Conservation (phyloP, 2,329 filamentous ascomycete species). For the Drechslera avenae region DNA sequence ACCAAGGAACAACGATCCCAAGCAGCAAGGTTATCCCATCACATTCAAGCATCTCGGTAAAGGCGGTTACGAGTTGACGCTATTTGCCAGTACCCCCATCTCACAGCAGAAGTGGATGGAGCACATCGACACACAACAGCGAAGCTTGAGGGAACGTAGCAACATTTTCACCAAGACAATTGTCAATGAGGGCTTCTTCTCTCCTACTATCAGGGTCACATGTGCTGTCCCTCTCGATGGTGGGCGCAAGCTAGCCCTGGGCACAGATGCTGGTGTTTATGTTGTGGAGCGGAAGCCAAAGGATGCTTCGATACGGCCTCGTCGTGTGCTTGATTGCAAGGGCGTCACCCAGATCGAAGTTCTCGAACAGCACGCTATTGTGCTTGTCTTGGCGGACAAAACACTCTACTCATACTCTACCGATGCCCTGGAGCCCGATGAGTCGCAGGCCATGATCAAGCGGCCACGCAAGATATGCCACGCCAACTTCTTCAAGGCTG, state of each 20-base stretch:
- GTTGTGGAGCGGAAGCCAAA: conserved; percentile 89
- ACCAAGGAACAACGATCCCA: conserved; percentile 42
- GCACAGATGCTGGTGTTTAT: conserved; percentile 92
- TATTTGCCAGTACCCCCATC: conserved; percentile 84
- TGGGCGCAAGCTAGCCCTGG: conserved; percentile 90
- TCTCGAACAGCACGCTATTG: conserved; percentile 89
- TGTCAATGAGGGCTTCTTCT: conserved; percentile 87
- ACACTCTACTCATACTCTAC: conserved; percentile 88
- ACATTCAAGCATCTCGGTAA: conserved; percentile 96
- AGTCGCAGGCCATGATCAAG: conserved; percentile 74
- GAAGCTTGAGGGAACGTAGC: conserved; percentile 76
- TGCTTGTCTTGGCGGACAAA: conserved; percentile 91
- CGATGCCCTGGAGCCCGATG: conserved; percentile 82
- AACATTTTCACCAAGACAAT: conserved; percentile 72
- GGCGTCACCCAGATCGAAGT: conserved; percentile 95
- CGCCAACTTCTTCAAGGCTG: conserved; percentile 98
- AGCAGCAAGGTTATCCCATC: conserved; percentile 85
- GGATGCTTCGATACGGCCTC: conserved; percentile 73
- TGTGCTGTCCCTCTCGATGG: conserved; percentile 94
- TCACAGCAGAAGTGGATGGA: conserved; percentile 97
- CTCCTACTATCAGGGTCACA: conserved; percentile 85
- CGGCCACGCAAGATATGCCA: conserved; percentile 96
- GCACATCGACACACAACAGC: conserved; percentile 88
- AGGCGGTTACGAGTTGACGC: conserved; percentile 88
- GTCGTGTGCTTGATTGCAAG: conserved; percentile 81